Conservation (phyloP, 2,329 filamentous ascomycete species). For the Aspergillus ruber region DNA sequence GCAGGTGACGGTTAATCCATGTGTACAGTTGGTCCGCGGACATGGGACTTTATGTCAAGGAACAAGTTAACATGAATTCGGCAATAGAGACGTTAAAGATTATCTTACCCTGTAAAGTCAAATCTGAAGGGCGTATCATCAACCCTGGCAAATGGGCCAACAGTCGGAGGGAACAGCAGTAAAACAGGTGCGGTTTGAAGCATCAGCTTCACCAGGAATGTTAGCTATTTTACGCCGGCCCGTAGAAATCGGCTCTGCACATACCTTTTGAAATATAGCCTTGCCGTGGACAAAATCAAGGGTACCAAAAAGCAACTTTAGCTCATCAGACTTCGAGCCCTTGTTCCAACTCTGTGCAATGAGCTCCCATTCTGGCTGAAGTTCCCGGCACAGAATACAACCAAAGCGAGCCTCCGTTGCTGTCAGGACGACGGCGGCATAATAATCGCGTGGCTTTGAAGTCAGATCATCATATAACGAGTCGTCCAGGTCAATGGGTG, state of each 20-base stretch:
- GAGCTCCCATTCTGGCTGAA: conserved; percentile 90
- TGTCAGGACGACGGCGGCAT: conserved; percentile 74
- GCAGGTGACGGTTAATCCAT: conserved; percentile 74
- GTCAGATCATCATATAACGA: conserved; percentile 69
- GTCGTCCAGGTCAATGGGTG: conserved; percentile 74
- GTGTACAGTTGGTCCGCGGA: conserved; percentile 69
- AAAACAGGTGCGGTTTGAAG: conserved; percentile 92
- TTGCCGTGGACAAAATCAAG: conserved; percentile 84
- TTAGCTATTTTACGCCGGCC: conserved; percentile 5
- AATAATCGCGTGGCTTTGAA: conserved; percentile 72
- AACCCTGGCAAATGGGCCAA: conserved; percentile 68
- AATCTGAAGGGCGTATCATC: conserved; percentile 52
- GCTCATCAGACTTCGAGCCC: conserved; percentile 58
- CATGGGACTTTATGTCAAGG: conserved; percentile 45
- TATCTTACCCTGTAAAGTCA: background rate
- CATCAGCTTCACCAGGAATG: conserved; percentile 57
- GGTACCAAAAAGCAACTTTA: conserved; percentile 67
- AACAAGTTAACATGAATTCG: background rate
- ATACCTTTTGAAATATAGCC: conserved; percentile 77
- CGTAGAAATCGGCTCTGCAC: conserved; percentile 14
- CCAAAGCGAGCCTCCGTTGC: conserved; percentile 77
- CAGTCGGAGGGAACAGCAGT: conserved; percentile 77
- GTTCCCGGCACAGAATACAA: conserved; percentile 79
- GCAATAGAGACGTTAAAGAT: conserved; percentile 3
- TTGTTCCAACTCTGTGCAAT: conserved; percentile 80